These are phyloP conservation scores for Skeletonema marinoi DNA, from an alignment of 108 stramenopile genomes.

Conservation along the genomic window DNA sequence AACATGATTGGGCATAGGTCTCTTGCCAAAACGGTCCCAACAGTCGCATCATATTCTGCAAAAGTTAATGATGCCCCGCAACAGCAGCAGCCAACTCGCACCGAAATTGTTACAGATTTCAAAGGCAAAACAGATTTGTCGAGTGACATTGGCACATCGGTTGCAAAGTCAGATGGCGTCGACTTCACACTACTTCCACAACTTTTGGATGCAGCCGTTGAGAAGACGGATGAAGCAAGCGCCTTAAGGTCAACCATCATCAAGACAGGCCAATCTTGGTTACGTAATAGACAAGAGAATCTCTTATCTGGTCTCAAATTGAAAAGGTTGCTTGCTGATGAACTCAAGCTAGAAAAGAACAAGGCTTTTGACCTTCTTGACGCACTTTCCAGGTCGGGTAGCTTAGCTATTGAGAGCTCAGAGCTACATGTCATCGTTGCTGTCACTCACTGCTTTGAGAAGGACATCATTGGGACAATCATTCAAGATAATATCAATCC, in stretches of 20 bases:
- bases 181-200: conserved; percentile 39
- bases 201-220: conserved; percentile 62
- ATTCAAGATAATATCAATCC: conserved; percentile 86
- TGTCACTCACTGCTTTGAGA: conserved; percentile 85
- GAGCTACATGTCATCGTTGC: conserved; percentile 85
- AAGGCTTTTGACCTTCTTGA: conserved; percentile 88
- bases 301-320: conserved; percentile 38
- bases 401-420: conserved; percentile 58
- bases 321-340: conserved; percentile 30
- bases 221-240: conserved; percentile 47
- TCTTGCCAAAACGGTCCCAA: background rate
- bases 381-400: conserved; percentile 81
- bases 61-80: background rate
- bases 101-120: background rate
- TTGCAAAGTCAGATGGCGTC: background rate
- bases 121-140: background rate
- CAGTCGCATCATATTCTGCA: background rate
- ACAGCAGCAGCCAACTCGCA: background rate
- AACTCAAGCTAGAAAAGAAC: conserved; percentile 54
- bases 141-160: background rate
- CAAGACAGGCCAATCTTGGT: conserved; percentile 55
- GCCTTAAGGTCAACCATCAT: conserved; percentile 72
- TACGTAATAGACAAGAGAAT: conserved; percentile 54
- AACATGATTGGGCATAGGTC: background rate
- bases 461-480: conserved; percentile 73